A percentile compares a stretch with the other conserved stretches of the same genome.
phyloP scores from a whole-genome alignment of 192 early-diverging fungal species.

The Powellomyces hirtus region DNA sequence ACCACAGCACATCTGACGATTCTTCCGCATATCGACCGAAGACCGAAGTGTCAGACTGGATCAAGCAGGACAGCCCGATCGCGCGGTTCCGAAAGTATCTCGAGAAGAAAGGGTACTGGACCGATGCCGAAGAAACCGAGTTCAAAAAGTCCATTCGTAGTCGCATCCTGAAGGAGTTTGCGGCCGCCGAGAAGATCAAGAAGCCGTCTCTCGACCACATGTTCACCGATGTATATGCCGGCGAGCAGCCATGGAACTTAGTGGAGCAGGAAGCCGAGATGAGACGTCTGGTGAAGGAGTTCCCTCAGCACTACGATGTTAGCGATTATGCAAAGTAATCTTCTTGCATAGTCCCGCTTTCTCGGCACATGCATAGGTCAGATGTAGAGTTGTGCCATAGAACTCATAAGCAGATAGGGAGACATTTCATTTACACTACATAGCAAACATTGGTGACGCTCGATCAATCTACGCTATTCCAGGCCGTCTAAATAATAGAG shows the following conservation, averaged over 20 bases:
- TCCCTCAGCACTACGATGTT: slow-evolving; percentile 75
- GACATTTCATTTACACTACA: too few species aligned
- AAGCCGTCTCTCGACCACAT: slow-evolving; percentile 81
- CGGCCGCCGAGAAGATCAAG: slow-evolving; percentile 79
- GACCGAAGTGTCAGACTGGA: slow-evolving; percentile 88
- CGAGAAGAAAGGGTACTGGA: slow-evolving; percentile 83
- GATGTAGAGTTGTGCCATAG: too few species aligned
- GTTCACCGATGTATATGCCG: slow-evolving; percentile 94
- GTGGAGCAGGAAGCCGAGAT: slow-evolving; percentile 78
- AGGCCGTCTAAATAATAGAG: too few species aligned
- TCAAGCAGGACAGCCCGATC: slow-evolving; percentile 83
- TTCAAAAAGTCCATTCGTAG: slow-evolving; percentile 60
- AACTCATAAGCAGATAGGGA: too few species aligned
- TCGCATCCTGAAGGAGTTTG: slow-evolving; percentile 78
- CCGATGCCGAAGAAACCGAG: slow-evolving; percentile 64
- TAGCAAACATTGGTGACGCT: too few species aligned
- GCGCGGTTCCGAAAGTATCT: slow-evolving; percentile 88
- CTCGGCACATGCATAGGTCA: too few species aligned
- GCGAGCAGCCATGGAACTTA: slow-evolving; percentile 70
- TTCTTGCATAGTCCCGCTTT: too few species aligned
- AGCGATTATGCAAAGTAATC: slow-evolving; percentile 7
- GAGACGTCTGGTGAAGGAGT: slow-evolving; percentile 69
- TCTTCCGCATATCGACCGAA: slow-evolving; percentile 92
- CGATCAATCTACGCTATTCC: too few species aligned
- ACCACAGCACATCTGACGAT: slow-evolving; percentile 98